phyloP scores from a whole-genome alignment of 2,329 filamentous ascomycete genomes.

The Claviceps capensis region DNA sequence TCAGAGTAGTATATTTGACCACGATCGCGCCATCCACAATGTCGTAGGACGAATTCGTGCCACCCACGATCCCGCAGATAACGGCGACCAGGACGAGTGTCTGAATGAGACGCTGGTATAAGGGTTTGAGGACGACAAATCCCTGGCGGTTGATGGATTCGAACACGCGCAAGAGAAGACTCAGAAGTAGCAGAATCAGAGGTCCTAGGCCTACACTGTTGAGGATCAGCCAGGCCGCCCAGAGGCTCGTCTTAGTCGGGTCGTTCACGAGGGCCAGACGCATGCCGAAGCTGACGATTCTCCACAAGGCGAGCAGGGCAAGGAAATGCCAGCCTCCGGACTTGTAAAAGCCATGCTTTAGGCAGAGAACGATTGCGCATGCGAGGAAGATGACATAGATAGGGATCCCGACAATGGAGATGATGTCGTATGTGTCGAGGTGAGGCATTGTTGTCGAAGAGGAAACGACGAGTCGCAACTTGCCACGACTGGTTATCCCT shows the following conservation, averaged over 20 bases:
- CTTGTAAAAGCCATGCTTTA: constrained; percentile 15
- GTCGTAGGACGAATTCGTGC: constrained; percentile 6
- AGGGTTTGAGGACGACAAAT: constrained; percentile 14
- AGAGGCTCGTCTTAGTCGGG: constrained; percentile 28
- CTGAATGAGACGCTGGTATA: neutral
- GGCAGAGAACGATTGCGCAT: constrained; percentile 28
- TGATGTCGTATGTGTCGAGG: constrained; percentile 17
- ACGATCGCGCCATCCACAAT: constrained; percentile 10
- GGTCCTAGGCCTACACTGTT: constrained; percentile 23
- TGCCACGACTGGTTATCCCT: neutral
- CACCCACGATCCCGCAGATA: neutral
- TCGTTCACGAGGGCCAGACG: constrained; percentile 30
- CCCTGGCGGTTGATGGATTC: constrained; percentile 32
- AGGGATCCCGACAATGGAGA: constrained; percentile 19
- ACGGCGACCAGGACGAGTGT: neutral
- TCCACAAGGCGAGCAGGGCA: constrained; percentile 41
- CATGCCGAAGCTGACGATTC: constrained; percentile 42
- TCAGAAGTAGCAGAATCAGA: constrained; percentile 30
- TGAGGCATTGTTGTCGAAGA: constrained; percentile 7
- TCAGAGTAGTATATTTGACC: constrained; percentile 12
- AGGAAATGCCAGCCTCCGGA: constrained; percentile 17
- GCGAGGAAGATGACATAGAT: constrained; percentile 17
- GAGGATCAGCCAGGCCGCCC: constrained; percentile 19
- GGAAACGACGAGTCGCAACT: neutral
- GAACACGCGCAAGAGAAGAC: constrained; percentile 22